These are phyloP conservation scores for Gloeophyllum trabeum DNA, from an alignment of 768 basidiomycete species.

Conservation along the genomic window DNA sequence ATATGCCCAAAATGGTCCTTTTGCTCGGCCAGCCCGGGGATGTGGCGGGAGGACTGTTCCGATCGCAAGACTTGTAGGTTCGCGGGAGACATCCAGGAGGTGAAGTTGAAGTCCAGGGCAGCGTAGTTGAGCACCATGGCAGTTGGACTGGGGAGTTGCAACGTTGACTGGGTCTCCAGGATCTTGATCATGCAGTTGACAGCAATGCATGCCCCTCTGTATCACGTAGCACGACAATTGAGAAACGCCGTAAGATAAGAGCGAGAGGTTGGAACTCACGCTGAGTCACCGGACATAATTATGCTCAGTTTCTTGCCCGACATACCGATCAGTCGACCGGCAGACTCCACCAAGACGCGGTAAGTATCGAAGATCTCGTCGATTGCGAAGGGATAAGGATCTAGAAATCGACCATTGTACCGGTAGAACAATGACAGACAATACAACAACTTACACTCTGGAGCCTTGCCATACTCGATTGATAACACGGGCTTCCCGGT, in stretches of 20 bases:
- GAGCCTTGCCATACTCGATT: conserved; percentile 93
- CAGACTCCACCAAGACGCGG: conserved; percentile 67
- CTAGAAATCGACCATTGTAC: conserved; percentile 23
- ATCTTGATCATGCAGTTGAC: conserved; percentile 79
- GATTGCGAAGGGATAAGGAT: conserved; percentile 94
- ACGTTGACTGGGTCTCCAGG: conserved; percentile 46
- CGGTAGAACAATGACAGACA: too few species aligned
- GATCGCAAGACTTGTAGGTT: conserved; percentile 77
- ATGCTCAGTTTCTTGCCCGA: conserved; percentile 70
- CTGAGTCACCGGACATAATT: conserved; percentile 89
- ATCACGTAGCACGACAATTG: conserved; percentile 1
- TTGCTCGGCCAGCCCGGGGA: conserved; percentile 67
- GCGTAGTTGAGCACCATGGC: conserved; percentile 86
- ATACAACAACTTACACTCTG: conserved; percentile 59
- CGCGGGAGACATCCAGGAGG: conserved; percentile 88
- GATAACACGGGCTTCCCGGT: conserved; percentile 75
- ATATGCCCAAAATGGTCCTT: conserved; percentile 86
- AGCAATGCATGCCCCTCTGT: conserved; percentile 81
- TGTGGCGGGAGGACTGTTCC: conserved; percentile 78
- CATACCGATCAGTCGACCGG: conserved; percentile 78
- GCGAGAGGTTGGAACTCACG: conserved; percentile 43
- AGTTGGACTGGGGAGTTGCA: conserved; percentile 56
- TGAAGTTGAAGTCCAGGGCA: conserved; percentile 94
- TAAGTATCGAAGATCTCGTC: conserved; percentile 94
- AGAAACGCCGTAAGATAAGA: conserved; percentile 6